A percentile compares a stretch with the other conserved stretches of the same genome.
Evolutionary conservation across 371 early-diverging fungal species (phyloP).

Genomic region (Mucor velutinosus): DNA sequence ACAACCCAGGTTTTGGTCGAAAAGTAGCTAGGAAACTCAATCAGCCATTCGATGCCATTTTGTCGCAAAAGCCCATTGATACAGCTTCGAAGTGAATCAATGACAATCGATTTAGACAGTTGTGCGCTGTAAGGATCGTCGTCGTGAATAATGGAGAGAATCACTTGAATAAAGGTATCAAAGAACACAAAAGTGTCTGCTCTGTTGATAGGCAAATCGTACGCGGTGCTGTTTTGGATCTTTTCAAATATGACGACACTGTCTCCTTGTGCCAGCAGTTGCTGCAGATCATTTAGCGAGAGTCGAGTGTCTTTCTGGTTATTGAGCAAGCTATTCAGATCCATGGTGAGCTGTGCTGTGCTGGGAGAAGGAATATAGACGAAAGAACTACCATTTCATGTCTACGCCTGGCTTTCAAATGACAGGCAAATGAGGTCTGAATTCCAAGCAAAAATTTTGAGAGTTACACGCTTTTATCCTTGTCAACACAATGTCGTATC

Average conservation of each 20-base stretch:
- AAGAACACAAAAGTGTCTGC: constrained; percentile 36
- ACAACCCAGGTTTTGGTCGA: constrained; percentile 29
- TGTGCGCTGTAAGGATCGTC: constrained; percentile 28
- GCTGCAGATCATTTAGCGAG: constrained; percentile 21
- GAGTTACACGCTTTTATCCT: background rate
- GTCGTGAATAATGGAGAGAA: constrained; percentile 29
- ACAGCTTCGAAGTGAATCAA: constrained; percentile 36
- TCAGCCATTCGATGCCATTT: constrained; percentile 30
- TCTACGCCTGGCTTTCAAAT: background rate
- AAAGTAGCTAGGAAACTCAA: constrained; percentile 27
- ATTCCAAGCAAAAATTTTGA: background rate
- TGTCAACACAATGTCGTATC: constrained; percentile 4
- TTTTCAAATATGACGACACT: constrained; percentile 22
- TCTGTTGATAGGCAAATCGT: constrained; percentile 18
- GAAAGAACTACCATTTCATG: background rate
- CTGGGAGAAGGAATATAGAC: background rate
- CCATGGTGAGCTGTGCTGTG: constrained; percentile 23
- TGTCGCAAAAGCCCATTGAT: constrained; percentile 32
- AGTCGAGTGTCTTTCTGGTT: constrained; percentile 25
- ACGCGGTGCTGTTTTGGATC: constrained; percentile 28
- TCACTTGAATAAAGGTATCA: constrained; percentile 36
- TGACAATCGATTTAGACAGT: constrained; percentile 26
- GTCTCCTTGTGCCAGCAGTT: constrained; percentile 20
- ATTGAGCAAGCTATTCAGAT: constrained; percentile 41
- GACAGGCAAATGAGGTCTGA: background rate